Percentiles rank a stretch among this genome's conserved stretches.
Evolutionary conservation across 2,329 filamentous ascomycete species (phyloP).

Genomic region (Hypoxylon rubiginosum): DNA sequence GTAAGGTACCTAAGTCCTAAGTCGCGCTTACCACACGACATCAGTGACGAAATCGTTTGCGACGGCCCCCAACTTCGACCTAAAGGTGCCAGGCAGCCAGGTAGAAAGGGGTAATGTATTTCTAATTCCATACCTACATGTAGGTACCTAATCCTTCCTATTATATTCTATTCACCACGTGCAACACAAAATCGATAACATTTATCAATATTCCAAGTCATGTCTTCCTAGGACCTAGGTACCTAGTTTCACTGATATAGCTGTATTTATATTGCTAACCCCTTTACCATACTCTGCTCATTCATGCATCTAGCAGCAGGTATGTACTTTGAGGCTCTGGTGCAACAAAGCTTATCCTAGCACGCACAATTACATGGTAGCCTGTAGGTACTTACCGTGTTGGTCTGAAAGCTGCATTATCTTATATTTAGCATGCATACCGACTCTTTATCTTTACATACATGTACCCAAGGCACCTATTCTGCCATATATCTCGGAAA

Average conservation of each 20-base stretch:
- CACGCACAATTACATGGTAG: background rate
- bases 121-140: no score
- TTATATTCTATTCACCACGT: background rate
- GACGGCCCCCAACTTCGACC: constrained; percentile 7
- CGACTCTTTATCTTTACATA: background rate
- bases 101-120: constrained; percentile 4
- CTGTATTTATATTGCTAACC: no score
- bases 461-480: no score
- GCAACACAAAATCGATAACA: background rate
- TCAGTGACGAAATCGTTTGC: constrained; percentile 35
- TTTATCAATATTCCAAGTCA: no score
- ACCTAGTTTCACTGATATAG: no score
- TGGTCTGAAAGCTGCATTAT: background rate
- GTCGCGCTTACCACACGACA: constrained; percentile 6
- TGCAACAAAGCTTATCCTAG: background rate
- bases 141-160: background rate
- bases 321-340: no score
- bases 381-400: background rate
- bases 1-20: constrained; percentile 4
- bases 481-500: no score
- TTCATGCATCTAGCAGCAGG: background rate
- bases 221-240: no score
- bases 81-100: background rate
- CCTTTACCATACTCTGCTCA: background rate
- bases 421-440: background rate